Base-by-base conservation (phyloP, 148 eudicot species). In the Diospyros lotus region DNA sequence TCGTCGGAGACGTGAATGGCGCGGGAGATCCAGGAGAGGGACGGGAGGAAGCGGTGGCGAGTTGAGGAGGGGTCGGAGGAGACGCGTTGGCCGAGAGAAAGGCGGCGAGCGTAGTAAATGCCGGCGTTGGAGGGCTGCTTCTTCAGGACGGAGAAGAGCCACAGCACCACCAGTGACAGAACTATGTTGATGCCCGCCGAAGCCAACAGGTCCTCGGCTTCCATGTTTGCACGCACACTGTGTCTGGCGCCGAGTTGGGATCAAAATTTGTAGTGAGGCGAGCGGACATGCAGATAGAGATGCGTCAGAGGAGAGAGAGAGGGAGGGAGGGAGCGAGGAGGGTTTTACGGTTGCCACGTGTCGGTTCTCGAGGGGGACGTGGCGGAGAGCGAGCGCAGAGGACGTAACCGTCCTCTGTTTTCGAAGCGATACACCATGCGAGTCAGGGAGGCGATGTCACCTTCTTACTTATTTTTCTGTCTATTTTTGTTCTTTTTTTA, bases 101-200 rank as follows among this genome's bases (percentile, higher is more conserved):
- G 82, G 56, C 90, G 93, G 56, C 98, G 92, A n/a, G 98, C 87
- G 79, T 76, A 92, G 85, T 91, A 94, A 1, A 94, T 78, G 81
- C 80, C 74, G 56, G 97, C 87, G 76, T 84, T 86, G 1, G 85
- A 85, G 45, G 90, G 93, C 71, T 87, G 98, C 51, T 87, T 87
- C 70, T 84, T 84, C 55, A 88, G 82, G 64, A 94, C 15, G 65
- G 98, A 91, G 75, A 92, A 94, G 68, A 94, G 85, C 9, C 82
- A 86, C 9, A 91, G 85, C 5, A 90, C 60, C 56, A 93, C 68
- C 54, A 94, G 55, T 1, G 97, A 89, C 51, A 91, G 71, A 2
- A 97, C 93, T 46, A 94, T 82, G 88, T 94, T 94, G 1, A 94
- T 90, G 54, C 86, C 82, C 28, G 97, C 97, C 59, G 95, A 91